Evolutionary conservation across 495 filamentous ascomycete species (phyloP), one percentile per base, ranked within the genome.

Genomic region (Xylaria castorea): DNA sequence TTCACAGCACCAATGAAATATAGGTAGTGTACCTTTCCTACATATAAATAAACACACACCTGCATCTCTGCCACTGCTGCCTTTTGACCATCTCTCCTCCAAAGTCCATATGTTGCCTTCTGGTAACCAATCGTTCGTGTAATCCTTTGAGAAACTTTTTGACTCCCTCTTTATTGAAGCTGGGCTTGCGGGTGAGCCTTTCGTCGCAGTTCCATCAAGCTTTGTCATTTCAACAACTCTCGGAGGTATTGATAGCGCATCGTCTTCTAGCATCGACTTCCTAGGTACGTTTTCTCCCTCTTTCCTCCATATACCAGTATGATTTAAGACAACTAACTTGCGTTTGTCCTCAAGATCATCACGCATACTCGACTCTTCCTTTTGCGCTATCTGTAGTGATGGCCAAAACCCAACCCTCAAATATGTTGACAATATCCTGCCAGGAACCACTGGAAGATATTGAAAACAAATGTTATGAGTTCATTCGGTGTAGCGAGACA

Each of bases 121-220:
- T 8, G 1, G 5, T 8, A 3, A 20, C 7, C 16, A 20, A 20
- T 48, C 5, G 18, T 48, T 48, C 2, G 3, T 48, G 9, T n/a
- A 25, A 22, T 51, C 9, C 1, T 9, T 51, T 51, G 6, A 51
- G n/a, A 51, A 22, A 3, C 44, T 48, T 48, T 20, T 48, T 1
- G n/a, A 51, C n/a, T 51, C 9, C 6, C 46, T 84, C 80, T 53
- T 83, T 83, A 25, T 79, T 78, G 60, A 89, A 87, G 3, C 83
- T 76, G 68, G 88, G 78, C 75, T 89, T 89, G 12, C 79, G 79
- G 60, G 76, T 73, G 51, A 89, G 79, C 83, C 85, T 87, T 14
- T 69, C 55, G 55, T 85, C 81, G 14, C 76, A 80, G 51, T 70
- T 68, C 64, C 75, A 72, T 51, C 53, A 50, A 34, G 6, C 40